A percentile compares a stretch with the other conserved stretches of the same genome.
Conservation (phyloP, 768 basidiomycete species). For the Russula dissimulans region DNA sequence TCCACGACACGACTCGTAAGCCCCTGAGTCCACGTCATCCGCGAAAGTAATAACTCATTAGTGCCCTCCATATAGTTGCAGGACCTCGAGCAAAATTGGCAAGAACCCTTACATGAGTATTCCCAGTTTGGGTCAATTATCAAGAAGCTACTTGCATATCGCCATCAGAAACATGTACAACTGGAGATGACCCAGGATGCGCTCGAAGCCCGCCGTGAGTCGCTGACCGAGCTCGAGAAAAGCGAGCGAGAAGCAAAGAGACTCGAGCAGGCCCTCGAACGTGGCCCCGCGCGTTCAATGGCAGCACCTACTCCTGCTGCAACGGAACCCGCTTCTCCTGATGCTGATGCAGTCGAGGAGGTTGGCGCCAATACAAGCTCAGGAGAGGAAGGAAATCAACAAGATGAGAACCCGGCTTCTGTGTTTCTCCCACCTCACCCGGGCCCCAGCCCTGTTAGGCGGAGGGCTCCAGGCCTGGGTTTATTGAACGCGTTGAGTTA, state of each 20-base stretch:
- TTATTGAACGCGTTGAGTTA: slow-evolving; percentile 87
- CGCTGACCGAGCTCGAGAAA: slow-evolving; percentile 83
- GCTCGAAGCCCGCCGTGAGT: slow-evolving; percentile 74
- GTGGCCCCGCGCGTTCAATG: slow-evolving; percentile 34
- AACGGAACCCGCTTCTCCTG: not conserved
- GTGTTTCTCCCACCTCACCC: slow-evolving; percentile 66
- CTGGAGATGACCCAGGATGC: slow-evolving; percentile 94
- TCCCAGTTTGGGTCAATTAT: slow-evolving; percentile 91
- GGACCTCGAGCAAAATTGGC: slow-evolving; percentile 90
- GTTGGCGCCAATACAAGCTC: not conserved
- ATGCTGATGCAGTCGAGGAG: not conserved
- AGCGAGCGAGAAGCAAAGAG: slow-evolving; percentile 86
- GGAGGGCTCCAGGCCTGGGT: slow-evolving; percentile 70
- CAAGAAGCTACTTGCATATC: slow-evolving; percentile 86
- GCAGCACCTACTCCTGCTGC: not conserved
- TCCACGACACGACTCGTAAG: slow-evolving; percentile 82
- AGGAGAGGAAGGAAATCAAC: slow-evolving; percentile 21
- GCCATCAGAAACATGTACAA: slow-evolving; percentile 97
- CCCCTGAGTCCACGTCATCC: slow-evolving; percentile 4
- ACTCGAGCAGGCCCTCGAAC: slow-evolving; percentile 77
- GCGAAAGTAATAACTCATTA: not conserved
- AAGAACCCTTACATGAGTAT: slow-evolving; percentile 94
- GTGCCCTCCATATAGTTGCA: slow-evolving; percentile 49
- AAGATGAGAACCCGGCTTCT: slow-evolving; percentile 31
- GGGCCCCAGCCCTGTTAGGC: slow-evolving; percentile 59